A percentile compares a stretch with the other conserved stretches of the same genome.
Conservation (phyloP, 1,284 basidiomycete species). For the Schizophyllum commune region DNA sequence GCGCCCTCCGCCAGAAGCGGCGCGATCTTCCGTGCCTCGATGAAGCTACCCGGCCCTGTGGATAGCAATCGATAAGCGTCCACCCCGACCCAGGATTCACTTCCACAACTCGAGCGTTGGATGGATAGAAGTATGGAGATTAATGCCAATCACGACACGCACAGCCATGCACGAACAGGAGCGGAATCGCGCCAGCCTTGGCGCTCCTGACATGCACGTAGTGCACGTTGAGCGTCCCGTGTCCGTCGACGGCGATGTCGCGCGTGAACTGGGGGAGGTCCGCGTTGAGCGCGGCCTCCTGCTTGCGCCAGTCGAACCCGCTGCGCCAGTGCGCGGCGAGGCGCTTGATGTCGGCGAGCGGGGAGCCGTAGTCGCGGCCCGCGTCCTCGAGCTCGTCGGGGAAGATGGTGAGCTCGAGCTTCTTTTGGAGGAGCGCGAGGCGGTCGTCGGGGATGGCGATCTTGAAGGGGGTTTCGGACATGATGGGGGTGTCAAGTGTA, state of each 20-base stretch:
- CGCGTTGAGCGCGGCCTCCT: conserved; percentile 36
- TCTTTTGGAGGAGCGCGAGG: conserved; percentile 27
- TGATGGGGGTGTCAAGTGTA: neutral
- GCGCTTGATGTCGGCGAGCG: conserved; percentile 35
- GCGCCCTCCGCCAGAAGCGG: conserved; percentile 36
- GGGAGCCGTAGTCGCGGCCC: conserved; percentile 38
- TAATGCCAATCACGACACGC: conserved; percentile 7
- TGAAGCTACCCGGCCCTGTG: conserved; percentile 53
- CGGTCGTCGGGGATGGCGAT: conserved; percentile 33
- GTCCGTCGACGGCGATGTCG: conserved; percentile 34
- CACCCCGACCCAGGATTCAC: too few species aligned
- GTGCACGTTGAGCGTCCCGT: conserved; percentile 37
- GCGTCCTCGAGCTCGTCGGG: conserved; percentile 42
- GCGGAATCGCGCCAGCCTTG: conserved; percentile 35
- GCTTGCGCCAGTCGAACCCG: conserved; percentile 39
- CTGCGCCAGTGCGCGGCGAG: conserved; percentile 36
- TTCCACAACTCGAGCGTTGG: too few species aligned
- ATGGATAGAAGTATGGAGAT: too few species aligned
- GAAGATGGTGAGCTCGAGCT: conserved; percentile 33
- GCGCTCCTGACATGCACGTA: conserved; percentile 42
- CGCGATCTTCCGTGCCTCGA: conserved; percentile 46
- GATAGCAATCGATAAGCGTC: neutral
- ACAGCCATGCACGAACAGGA: conserved; percentile 50
- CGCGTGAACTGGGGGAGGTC: conserved; percentile 41
- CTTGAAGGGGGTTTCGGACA: conserved; percentile 30